Percentiles rank a stretch among this genome's conserved stretches.
Evolutionary conservation across 2,329 filamentous ascomycete genomes (phyloP).

Genomic region (Alternaria longipes): DNA sequence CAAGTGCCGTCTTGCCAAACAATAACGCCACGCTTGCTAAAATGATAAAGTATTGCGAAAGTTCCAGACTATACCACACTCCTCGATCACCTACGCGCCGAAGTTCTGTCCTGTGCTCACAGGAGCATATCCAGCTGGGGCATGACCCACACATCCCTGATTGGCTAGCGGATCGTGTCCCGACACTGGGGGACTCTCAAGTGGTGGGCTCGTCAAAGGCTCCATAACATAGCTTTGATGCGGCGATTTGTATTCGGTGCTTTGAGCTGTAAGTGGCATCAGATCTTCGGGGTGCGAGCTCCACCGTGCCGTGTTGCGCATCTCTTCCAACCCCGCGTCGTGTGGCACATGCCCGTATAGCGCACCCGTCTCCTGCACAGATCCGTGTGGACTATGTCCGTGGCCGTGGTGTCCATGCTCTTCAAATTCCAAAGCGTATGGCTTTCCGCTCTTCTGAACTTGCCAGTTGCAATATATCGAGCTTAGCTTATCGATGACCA

Average conservation of each 20-base stretch:
- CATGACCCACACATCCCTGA: constrained; percentile 7
- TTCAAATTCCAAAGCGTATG: constrained; percentile 43
- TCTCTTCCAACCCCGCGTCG: neutral
- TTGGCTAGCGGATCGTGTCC: constrained; percentile 16
- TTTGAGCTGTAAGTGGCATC: constrained; percentile 15
- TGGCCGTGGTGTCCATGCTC: constrained; percentile 36
- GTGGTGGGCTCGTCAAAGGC: constrained; percentile 30
- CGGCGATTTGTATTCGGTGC: constrained; percentile 27
- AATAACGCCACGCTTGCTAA: constrained; percentile 3
- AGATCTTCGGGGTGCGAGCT: constrained; percentile 14
- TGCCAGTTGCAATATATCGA: constrained; percentile 42
- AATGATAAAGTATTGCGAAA: neutral
- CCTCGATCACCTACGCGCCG: constrained; percentile 14
- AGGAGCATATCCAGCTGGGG: constrained; percentile 19
- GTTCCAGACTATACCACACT: neutral
- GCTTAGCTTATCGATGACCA: constrained; percentile 43
- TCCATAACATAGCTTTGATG: constrained; percentile 28
- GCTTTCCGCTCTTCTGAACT: constrained; percentile 41
- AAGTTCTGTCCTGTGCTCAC: constrained; percentile 28
- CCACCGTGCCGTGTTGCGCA: constrained; percentile 15
- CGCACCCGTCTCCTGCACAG: constrained; percentile 17
- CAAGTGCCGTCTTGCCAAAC: neutral
- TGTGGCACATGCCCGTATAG: constrained; percentile 5
- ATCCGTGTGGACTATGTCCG: constrained; percentile 28
- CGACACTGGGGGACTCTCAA: constrained; percentile 16